Conservation (phyloP, 2,329 filamentous ascomycete genomes). For the Chaetomiaceae sp. region DNA sequence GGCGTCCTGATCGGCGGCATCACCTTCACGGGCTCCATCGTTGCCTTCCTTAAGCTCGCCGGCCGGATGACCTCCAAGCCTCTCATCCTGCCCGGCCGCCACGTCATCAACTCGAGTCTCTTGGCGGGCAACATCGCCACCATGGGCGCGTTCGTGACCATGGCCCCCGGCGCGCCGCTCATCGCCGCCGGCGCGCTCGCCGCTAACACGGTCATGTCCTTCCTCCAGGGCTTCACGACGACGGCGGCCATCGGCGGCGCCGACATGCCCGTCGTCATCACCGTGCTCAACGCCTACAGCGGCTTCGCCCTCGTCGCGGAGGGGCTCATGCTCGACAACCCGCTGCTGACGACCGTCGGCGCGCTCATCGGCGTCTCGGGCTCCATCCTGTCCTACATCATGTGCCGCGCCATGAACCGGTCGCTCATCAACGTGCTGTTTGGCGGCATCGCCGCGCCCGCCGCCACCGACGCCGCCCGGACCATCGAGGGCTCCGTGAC, state of each 20-base stretch:
- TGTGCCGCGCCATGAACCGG: constrained; percentile 87
- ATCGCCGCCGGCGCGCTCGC: constrained; percentile 74
- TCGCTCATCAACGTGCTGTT: constrained; percentile 86
- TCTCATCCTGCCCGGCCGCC: constrained; percentile 64
- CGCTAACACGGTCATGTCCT: constrained; percentile 71
- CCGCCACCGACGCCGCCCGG: constrained; percentile 55
- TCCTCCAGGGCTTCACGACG: constrained; percentile 81
- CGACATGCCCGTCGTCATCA: constrained; percentile 90
- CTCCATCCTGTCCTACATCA: constrained; percentile 81
- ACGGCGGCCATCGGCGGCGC: constrained; percentile 87
- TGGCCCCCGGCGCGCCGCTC: constrained; percentile 71
- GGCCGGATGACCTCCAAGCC: constrained; percentile 77
- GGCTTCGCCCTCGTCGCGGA: constrained; percentile 87
- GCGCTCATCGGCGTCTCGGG: constrained; percentile 84
- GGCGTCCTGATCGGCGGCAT: constrained; percentile 83
- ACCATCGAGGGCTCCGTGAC: constrained; percentile 77
- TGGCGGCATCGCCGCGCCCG: constrained; percentile 65
- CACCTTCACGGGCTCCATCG: constrained; percentile 85
- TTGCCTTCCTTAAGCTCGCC: constrained; percentile 82
- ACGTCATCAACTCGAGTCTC: constrained; percentile 67
- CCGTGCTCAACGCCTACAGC: constrained; percentile 83
- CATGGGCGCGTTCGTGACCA: constrained; percentile 75
- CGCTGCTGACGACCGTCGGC: constrained; percentile 76
- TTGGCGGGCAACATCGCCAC: constrained; percentile 72
- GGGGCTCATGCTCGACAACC: constrained; percentile 86